Evolutionary conservation across 371 early-diverging fungal genomes (phyloP), one percentile per base, ranked within the genome.

Genomic region (Mortierella sp.): DNA sequence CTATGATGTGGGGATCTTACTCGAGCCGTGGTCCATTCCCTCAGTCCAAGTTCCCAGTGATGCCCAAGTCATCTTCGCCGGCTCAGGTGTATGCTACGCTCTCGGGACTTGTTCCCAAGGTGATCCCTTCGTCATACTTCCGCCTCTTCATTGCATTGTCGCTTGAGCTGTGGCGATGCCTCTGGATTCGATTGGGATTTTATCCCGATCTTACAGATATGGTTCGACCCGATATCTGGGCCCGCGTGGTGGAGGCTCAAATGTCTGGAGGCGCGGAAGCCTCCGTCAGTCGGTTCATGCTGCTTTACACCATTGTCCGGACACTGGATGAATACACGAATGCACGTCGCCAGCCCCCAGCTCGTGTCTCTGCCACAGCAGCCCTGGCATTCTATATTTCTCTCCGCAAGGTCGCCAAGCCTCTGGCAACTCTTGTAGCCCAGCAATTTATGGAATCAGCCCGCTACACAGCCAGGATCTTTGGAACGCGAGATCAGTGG

Each of bases 381-480:
- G 76, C 76, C 4, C 30, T 74, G 39, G 76, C 70, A 0, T 74
- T 74, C 43, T 74, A 74, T 28, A 69, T 74, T 50, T 64, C 69
- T 23, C 46, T 74, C 45, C 69, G 58, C 57, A 68, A 52, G 31
- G 70, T 54, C 10, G 65, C 69, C 39, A 68, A 74, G 48, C 76
- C 76, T 9, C 19, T 74, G 26, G 76, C 76, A 8, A 74, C 76
- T 1, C 43, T 74, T 41, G 76, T 74, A 3, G 76, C 76, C 9
- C 76, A 74, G 43, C 76, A 74, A 66, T 74, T 74, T 55, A 58
- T 74, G 76, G 76, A 74, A 49, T 69, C 69, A 19, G 76, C 70
- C 4, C 69, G 76, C 18, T 74, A 60, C 34, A 69, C 76, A 5
- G 76, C 76, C 50, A 68, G 61, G 70, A 64, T 74, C 16, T 65